Conservation (phyloP, 805 yeast genomes). For the Saturnispora serradocipensis region DNA sequence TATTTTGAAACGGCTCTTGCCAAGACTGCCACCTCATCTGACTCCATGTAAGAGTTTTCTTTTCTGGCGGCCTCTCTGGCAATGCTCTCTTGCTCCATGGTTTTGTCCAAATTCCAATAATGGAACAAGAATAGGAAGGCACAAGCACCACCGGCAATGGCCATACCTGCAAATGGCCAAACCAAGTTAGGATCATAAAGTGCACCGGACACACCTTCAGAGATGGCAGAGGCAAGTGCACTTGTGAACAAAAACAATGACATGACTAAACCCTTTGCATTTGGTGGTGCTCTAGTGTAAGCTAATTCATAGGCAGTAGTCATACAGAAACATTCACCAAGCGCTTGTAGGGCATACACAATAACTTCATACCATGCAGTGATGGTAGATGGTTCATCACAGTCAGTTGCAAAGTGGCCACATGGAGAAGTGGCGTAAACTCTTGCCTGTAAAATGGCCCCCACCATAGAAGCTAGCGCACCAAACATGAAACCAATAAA, state of each 20-base stretch:
- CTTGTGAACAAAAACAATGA: constrained; percentile 32
- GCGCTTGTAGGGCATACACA: constrained; percentile 34
- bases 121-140: constrained; percentile 24
- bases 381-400: constrained; percentile 26
- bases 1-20: constrained; percentile 10
- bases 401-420: constrained; percentile 36
- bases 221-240: constrained; percentile 40
- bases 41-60: background rate
- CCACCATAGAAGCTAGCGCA: constrained; percentile 38
- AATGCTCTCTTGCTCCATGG: constrained; percentile 19
- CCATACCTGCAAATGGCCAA: constrained; percentile 35
- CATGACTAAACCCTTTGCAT: constrained; percentile 45
- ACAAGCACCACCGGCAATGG: constrained; percentile 30
- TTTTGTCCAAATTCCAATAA: constrained; percentile 27
- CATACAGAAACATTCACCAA: constrained; percentile 44
- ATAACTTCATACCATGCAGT: constrained; percentile 27
- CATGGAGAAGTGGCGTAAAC: constrained; percentile 45
- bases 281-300: constrained; percentile 44
- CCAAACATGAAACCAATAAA: constrained; percentile 40
- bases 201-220: constrained; percentile 34
- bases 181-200: constrained; percentile 34
- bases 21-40: constrained; percentile 6
- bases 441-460: constrained; percentile 41
- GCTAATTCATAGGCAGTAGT: constrained; percentile 46
- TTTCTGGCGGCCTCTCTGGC: constrained; percentile 13